phyloP scores from a whole-genome alignment of 2,329 filamentous ascomycete species.

The Aurifilum marmelostoma region DNA sequence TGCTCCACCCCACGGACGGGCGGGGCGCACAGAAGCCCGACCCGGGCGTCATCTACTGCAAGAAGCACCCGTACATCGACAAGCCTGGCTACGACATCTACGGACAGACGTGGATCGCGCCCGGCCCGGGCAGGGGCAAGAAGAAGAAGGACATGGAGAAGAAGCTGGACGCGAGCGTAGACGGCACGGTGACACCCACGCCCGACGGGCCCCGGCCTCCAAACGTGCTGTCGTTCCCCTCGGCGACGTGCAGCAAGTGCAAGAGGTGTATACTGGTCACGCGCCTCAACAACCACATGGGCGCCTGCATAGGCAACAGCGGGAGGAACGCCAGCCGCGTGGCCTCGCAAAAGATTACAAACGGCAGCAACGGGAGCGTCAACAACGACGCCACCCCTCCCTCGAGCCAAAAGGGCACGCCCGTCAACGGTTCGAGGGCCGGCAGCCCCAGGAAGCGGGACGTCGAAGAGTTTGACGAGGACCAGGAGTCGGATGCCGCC shows the following conservation, averaged over 20 bases:
- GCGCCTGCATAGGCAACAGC: slow-evolving; percentile 68
- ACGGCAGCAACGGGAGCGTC: slow-evolving; percentile 51
- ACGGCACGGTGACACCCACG: slow-evolving; percentile 39
- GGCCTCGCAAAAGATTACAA: slow-evolving; percentile 66
- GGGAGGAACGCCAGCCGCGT: slow-evolving; percentile 65
- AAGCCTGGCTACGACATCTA: slow-evolving; percentile 80
- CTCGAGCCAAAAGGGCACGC: slow-evolving; percentile 66
- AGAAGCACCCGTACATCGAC: slow-evolving; percentile 76
- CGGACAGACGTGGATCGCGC: slow-evolving; percentile 78
- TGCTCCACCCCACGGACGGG: slow-evolving; percentile 73
- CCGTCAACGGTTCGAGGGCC: slow-evolving; percentile 56
- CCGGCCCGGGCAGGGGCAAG: slow-evolving; percentile 71
- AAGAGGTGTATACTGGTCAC: slow-evolving; percentile 68
- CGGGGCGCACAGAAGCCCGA: slow-evolving; percentile 68
- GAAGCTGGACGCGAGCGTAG: slow-evolving; percentile 54
- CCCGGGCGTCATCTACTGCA: slow-evolving; percentile 74
- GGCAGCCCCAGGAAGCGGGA: slow-evolving; percentile 62
- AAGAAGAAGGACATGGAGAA: slow-evolving; percentile 79
- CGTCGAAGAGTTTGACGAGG: slow-evolving; percentile 58
- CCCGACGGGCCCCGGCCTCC: slow-evolving; percentile 57
- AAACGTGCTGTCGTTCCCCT: slow-evolving; percentile 67
- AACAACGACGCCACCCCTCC: slow-evolving; percentile 62
- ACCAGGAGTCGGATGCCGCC: slow-evolving; percentile 49
- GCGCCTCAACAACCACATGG: slow-evolving; percentile 70
- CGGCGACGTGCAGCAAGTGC: slow-evolving; percentile 69